Conservation (phyloP, 2,329 filamentous ascomycete genomes). For the Neofusicoccum kwambonambiense region DNA sequence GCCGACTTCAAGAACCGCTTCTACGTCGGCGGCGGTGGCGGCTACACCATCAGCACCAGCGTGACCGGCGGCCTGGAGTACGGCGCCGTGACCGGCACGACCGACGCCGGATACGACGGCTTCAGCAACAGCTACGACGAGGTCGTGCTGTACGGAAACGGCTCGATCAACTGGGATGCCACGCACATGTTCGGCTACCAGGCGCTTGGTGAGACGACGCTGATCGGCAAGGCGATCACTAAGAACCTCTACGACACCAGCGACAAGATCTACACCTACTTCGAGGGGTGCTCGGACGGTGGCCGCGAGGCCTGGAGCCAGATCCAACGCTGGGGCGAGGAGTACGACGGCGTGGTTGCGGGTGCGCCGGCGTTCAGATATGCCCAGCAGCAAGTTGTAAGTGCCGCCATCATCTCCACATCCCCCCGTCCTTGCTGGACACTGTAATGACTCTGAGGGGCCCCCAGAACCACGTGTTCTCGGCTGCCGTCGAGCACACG, state of each 20-base stretch:
- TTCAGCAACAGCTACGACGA: slow-evolving; percentile 43
- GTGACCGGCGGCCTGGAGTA: slow-evolving; percentile 44
- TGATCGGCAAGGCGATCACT: slow-evolving; percentile 47
- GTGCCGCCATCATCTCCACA: neutral
- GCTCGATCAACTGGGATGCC: slow-evolving; percentile 52
- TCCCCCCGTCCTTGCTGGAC: neutral
- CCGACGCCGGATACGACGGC: slow-evolving; percentile 52
- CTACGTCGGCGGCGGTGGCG: slow-evolving; percentile 49
- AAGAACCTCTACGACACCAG: slow-evolving; percentile 37
- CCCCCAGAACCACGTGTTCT: slow-evolving; percentile 38
- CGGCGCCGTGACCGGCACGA: slow-evolving; percentile 50
- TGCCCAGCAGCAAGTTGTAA: slow-evolving; percentile 44
- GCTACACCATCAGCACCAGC: slow-evolving; percentile 45
- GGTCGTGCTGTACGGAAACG: slow-evolving; percentile 41
- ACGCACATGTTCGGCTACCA: slow-evolving; percentile 53
- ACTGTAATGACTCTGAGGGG: neutral
- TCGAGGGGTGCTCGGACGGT: slow-evolving; percentile 56
- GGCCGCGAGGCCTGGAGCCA: slow-evolving; percentile 52
- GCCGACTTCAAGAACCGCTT: slow-evolving; percentile 47
- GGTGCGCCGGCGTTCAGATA: slow-evolving; percentile 51
- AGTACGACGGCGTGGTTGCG: slow-evolving; percentile 48
- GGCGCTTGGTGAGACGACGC: slow-evolving; percentile 53
- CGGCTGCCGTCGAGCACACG: slow-evolving; percentile 41
- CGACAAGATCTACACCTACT: slow-evolving; percentile 48
- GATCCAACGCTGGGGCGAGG: slow-evolving; percentile 51